Percentiles rank a stretch among this genome's conserved stretches.
These are phyloP conservation scores for Backusella liffmaniae DNA, from an alignment of 192 early-diverging fungal genomes.

Conservation along the genomic window DNA sequence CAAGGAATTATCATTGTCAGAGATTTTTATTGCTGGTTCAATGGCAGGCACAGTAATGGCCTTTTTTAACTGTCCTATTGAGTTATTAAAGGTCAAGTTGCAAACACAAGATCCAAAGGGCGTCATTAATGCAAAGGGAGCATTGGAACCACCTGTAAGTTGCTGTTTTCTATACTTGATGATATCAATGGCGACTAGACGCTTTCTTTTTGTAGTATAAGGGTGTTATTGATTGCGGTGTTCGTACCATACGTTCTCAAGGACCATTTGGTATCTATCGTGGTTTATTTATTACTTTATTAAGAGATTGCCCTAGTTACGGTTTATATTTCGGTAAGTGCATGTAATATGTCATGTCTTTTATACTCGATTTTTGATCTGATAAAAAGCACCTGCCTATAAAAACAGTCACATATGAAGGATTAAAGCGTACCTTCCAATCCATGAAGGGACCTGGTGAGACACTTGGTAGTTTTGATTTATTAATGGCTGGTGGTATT, in stretches of 20 bases:
- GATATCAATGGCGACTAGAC: too few species aligned
- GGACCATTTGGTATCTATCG: conserved; percentile 82
- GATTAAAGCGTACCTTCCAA: conserved; percentile 68
- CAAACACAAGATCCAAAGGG: conserved; percentile 55
- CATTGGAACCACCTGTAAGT: conserved; percentile 34
- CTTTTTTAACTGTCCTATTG: conserved; percentile 68
- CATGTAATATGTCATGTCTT: too few species aligned
- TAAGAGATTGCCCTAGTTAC: conserved; percentile 92
- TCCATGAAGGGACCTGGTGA: conserved; percentile 43
- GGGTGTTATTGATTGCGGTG: conserved; percentile 84
- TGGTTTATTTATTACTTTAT: conserved; percentile 85
- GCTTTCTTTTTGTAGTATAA: conserved; percentile 59
- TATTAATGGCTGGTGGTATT: conserved; percentile 89
- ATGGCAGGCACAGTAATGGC: conserved; percentile 66
- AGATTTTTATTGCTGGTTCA: conserved; percentile 54
- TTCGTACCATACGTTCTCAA: conserved; percentile 71
- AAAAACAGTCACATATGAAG: conserved; percentile 71
- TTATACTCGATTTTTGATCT: too few species aligned
- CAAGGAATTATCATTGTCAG: conserved; percentile 40
- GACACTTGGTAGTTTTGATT: conserved; percentile 67
- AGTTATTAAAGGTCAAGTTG: conserved; percentile 66
- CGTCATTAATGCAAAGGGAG: conserved; percentile 27
- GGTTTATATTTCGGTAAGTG: conserved; percentile 85
- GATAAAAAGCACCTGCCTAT: too few species aligned
- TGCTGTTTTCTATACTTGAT: background rate